Evolutionary conservation across 768 basidiomycete species (phyloP).

Genomic region (Pleurotus cornucopiae): DNA sequence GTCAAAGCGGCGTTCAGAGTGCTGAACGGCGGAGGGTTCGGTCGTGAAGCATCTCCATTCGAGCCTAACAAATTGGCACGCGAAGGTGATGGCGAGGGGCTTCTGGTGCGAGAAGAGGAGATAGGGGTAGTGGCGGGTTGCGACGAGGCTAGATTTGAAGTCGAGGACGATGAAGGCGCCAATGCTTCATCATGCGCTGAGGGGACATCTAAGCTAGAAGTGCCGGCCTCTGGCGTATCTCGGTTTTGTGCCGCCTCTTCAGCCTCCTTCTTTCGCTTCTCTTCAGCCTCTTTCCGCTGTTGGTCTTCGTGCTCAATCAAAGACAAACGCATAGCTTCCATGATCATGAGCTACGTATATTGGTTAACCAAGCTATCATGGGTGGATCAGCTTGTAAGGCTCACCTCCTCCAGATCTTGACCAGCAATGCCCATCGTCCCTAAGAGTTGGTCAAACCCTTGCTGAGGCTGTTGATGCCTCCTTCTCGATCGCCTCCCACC

Average conservation of each 20-base stretch:
- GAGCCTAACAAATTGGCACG: conserved; percentile 3
- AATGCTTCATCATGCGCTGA: conserved; percentile 20
- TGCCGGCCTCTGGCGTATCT: conserved; percentile 20
- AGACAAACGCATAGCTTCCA: conserved; percentile 98
- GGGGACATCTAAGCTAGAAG: conserved; percentile 27
- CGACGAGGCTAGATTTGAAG: conserved; percentile 4
- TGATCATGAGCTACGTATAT: conserved; percentile 79
- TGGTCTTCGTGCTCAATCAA: conserved; percentile 94
- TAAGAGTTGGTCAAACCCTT: conserved; percentile 57
- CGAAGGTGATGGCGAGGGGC: conserved; percentile 3
- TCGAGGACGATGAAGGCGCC: conserved; percentile 17
- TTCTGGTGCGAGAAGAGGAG: conserved; percentile 9
- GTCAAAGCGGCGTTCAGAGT: conserved; percentile 42
- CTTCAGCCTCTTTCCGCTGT: conserved; percentile 64
- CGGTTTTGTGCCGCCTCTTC: conserved; percentile 28
- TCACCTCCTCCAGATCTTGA: conserved; percentile 91
- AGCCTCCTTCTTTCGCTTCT: conserved; percentile 58
- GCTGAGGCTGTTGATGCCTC: conserved; percentile 43
- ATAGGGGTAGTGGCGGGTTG: conserved; percentile 8
- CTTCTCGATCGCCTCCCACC: conserved; percentile 53
- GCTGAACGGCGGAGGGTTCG: conserved; percentile 39
- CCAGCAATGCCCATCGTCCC: conserved; percentile 61
- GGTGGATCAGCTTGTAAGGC: conserved; percentile 15
- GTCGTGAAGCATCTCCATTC: conserved; percentile 11
- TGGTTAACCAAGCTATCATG: neutral